These are phyloP conservation scores for Capronia epimyces DNA, from an alignment of 2,329 filamentous ascomycete genomes.

Conservation along the genomic window DNA sequence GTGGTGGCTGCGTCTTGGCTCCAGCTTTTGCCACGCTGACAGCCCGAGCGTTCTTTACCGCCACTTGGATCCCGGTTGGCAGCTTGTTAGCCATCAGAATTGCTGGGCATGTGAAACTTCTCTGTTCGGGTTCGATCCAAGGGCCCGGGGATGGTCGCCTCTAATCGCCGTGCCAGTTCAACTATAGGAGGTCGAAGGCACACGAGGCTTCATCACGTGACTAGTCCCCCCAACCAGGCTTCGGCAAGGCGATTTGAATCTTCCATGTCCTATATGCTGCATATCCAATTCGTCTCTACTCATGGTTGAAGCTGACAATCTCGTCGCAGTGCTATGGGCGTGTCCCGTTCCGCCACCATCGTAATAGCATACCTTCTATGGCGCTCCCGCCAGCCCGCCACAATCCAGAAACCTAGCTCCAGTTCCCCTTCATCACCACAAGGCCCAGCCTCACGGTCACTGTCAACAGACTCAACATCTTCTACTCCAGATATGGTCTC, in stretches of 20 bases:
- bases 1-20: not conserved
- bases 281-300: not conserved
- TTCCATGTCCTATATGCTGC: not conserved
- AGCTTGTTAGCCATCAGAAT: not conserved
- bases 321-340: constrained; percentile 79
- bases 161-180: no score
- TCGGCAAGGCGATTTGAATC: no score
- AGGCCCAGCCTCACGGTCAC: constrained; percentile 19
- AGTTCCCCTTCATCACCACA: not conserved
- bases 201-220: not conserved
- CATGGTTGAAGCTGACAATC: constrained; percentile 19
- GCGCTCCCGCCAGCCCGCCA: constrained; percentile 30
- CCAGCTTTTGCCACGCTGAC: not conserved
- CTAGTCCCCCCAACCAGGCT: no score
- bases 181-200: no score
- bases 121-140: no score
- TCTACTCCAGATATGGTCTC: constrained; percentile 40
- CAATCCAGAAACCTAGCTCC: not conserved
- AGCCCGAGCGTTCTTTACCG: not conserved
- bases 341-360: constrained; percentile 82
- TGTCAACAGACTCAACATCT: constrained; percentile 30
- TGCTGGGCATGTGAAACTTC: not conserved
- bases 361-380: constrained; percentile 79
- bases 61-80: not conserved
- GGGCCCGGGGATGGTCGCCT: no score